A percentile compares a stretch with the other conserved stretches of the same genome.
Evolutionary conservation across 2,329 filamentous ascomycete genomes (phyloP).

Genomic region (Microsporum canis): DNA sequence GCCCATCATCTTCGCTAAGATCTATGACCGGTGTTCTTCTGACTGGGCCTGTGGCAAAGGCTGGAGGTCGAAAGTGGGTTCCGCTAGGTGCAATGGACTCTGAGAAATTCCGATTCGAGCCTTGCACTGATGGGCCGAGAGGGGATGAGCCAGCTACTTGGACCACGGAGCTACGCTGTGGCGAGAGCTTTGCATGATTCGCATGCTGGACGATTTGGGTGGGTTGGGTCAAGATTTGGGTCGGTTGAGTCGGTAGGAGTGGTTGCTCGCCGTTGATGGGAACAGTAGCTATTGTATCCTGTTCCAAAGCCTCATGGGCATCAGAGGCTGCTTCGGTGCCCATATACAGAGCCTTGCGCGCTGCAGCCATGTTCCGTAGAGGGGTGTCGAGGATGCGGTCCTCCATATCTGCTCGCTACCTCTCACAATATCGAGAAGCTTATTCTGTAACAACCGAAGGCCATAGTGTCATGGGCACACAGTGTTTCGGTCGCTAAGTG

Average conservation of each 20-base stretch:
- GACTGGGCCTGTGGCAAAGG: constrained; percentile 28
- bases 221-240: constrained; percentile 46
- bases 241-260: constrained; percentile 36
- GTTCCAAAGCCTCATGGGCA: constrained; percentile 21
- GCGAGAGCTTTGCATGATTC: constrained; percentile 21
- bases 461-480: neutral
- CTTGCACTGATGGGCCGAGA: constrained; percentile 40
- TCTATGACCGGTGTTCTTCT: constrained; percentile 34
- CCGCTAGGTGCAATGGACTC: constrained; percentile 64
- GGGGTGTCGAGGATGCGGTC: constrained; percentile 21
- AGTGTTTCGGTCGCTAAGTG: neutral
- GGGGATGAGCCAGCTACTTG: constrained; percentile 90
- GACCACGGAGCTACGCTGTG: constrained; percentile 36
- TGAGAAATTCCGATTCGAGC: constrained; percentile 35
- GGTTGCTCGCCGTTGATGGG: constrained; percentile 25
- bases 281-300: constrained; percentile 41
- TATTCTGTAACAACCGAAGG: neutral
- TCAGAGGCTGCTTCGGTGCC: neutral
- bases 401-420: constrained; percentile 22
- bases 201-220: constrained; percentile 44
- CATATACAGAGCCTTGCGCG: neutral
- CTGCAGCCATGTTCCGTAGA: neutral
- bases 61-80: constrained; percentile 53
- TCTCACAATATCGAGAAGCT: neutral
- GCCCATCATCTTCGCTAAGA: constrained; percentile 45